Evolutionary conservation across 495 filamentous ascomycete genomes (phyloP).

Genomic region (Aspergillus panamensis): DNA sequence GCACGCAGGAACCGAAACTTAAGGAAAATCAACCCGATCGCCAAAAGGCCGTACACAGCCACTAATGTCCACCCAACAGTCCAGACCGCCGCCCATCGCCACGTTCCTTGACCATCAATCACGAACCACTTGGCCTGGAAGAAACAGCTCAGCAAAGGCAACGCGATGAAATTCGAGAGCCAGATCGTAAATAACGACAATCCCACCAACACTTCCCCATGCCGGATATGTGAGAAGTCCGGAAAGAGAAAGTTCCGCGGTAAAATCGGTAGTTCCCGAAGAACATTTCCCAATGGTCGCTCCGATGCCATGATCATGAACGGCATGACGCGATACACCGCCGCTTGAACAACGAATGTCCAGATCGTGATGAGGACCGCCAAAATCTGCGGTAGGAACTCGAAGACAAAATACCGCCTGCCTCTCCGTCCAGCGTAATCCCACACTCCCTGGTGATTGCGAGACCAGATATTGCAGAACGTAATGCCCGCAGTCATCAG

Average conservation of each 20-base stretch:
- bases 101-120: conserved; percentile 44
- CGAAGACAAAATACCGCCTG: conserved; percentile 77
- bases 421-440: conserved; percentile 62
- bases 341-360: conserved; percentile 67
- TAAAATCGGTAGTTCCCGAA: conserved; percentile 43
- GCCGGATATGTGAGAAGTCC: conserved; percentile 52
- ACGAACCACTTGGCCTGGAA: conserved; percentile 58
- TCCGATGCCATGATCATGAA: conserved; percentile 71
- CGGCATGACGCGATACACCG: conserved; percentile 73
- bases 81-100: conserved; percentile 76
- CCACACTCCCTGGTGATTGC: conserved; percentile 58
- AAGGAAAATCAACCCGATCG: conserved; percentile 54
- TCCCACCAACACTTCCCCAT: conserved; percentile 53
- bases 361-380: conserved; percentile 69
- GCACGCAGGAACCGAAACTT: conserved; percentile 46
- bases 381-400: conserved; percentile 77
- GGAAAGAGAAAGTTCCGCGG: conserved; percentile 56
- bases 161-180: conserved; percentile 58
- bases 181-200: conserved; percentile 55
- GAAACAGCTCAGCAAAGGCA: conserved; percentile 61
- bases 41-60: conserved; percentile 64
- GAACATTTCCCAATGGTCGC: conserved; percentile 30
- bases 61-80: conserved; percentile 75
- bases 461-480: conserved; percentile 71
- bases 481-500: conserved; percentile 69